Evolutionary conservation across 768 basidiomycete genomes (phyloP).

Genomic region (Lactifluus pinguis): DNA sequence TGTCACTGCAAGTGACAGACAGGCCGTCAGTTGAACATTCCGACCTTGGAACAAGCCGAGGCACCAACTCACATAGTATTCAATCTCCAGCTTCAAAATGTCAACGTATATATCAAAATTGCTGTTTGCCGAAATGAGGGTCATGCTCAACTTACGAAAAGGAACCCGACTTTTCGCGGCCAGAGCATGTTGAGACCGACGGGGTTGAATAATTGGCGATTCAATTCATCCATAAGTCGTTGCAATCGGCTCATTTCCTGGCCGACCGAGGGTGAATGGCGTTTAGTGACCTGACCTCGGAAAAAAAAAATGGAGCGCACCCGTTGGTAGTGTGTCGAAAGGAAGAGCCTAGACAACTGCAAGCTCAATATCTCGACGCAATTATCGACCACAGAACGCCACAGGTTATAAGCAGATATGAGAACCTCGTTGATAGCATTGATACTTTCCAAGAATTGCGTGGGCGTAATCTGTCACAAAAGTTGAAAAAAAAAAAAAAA

Average conservation of each 20-base stretch:
- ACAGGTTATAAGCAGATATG: constrained; percentile 76
- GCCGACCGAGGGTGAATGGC: neutral
- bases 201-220: constrained; percentile 71
- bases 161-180: constrained; percentile 77
- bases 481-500: neutral
- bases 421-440: constrained; percentile 85
- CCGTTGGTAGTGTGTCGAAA: constrained; percentile 74
- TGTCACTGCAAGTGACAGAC: no score
- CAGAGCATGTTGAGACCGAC: constrained; percentile 81
- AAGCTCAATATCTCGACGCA: constrained; percentile 67
- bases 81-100: constrained; percentile 76
- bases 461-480: constrained; percentile 87
- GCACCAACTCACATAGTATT: constrained; percentile 68
- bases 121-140: neutral
- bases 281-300: neutral
- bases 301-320: constrained; percentile 30
- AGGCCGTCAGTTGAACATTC: constrained; percentile 3
- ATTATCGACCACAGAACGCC: constrained; percentile 70
- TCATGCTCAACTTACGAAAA: constrained; percentile 63
- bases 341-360: constrained; percentile 65
- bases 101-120: neutral
- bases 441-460: constrained; percentile 82
- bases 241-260: constrained; percentile 76
- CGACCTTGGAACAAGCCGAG: neutral
- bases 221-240: constrained; percentile 54